phyloP scores from a whole-genome alignment of 2,329 filamentous ascomycete species.

The Fusarium tjaetaba region DNA sequence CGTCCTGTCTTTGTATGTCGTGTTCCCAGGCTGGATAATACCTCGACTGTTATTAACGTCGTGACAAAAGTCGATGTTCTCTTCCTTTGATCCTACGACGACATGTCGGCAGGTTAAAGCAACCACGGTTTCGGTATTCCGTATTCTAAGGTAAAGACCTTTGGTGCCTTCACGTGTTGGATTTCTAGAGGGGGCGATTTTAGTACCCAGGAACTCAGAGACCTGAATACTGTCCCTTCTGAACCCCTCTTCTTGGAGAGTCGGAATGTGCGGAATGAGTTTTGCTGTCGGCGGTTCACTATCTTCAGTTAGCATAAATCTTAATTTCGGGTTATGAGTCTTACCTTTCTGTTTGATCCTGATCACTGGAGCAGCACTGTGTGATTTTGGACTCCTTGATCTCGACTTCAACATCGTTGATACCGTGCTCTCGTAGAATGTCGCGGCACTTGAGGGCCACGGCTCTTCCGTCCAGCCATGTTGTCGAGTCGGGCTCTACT shows the following conservation, averaged over 20 bases:
- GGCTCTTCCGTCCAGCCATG: background rate
- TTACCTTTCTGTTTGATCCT: background rate
- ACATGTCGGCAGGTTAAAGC: background rate
- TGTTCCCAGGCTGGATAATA: background rate
- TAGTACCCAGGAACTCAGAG: background rate
- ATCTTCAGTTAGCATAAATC: background rate
- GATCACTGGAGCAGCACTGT: background rate
- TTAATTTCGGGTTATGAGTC: accelerated
- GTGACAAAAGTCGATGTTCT: background rate
- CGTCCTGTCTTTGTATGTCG: accelerated
- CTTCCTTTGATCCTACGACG: background rate
- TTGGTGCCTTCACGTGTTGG: background rate
- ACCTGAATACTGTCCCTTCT: too few relatives aligned
- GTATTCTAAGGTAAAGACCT: background rate
- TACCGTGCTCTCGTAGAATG: background rate
- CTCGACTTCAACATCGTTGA: background rate
- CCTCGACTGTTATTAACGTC: accelerated
- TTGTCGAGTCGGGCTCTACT: background rate
- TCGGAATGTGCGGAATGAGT: background rate
- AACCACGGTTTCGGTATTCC: background rate
- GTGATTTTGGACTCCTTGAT: background rate
- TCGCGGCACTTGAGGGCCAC: background rate
- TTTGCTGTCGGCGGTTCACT: background rate
- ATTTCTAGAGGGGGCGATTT: accelerated
- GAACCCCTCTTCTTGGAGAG: background rate